These are phyloP conservation scores for Echinosophora koreensis DNA, from an alignment of 306 rosid species.

Conservation along the genomic window DNA sequence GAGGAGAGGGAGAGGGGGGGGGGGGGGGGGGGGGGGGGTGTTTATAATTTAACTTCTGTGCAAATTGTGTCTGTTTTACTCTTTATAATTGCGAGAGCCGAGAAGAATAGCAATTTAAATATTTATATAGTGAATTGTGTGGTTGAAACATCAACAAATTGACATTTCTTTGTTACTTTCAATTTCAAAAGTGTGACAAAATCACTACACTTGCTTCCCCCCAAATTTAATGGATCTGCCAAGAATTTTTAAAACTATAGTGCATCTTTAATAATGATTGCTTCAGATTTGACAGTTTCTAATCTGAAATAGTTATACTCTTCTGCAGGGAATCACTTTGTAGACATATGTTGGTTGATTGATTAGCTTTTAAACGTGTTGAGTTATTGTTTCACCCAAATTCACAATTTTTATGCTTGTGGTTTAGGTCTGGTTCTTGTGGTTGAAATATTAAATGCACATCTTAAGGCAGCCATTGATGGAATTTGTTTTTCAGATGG, in stretches of 20 bases:
- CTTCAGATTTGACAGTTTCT: slow-evolving; percentile 8
- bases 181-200: not conserved
- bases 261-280: not conserved
- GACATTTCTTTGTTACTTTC: slow-evolving; percentile 13
- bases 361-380: slow-evolving; percentile 12
- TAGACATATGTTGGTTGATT: slow-evolving; percentile 1
- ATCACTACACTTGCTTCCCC: slow-evolving; percentile 12
- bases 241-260: not conserved
- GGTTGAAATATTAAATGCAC: slow-evolving; percentile 22
- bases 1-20: not conserved
- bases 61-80: slow-evolving; percentile 1
- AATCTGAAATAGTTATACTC: slow-evolving; percentile 12
- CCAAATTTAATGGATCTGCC: slow-evolving; percentile 22
- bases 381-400: not conserved
- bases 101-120: slow-evolving; percentile 4
- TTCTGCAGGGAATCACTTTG: slow-evolving; percentile 14
- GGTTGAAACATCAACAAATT: slow-evolving; percentile 2
- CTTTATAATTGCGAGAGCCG: not conserved
- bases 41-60: slow-evolving; percentile 28
- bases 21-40: not conserved
- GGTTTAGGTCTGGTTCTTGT: slow-evolving; percentile 7
- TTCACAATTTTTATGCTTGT: slow-evolving; percentile 29
- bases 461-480: slow-evolving; percentile 31
- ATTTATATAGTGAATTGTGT: not conserved
- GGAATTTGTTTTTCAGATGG: slow-evolving; percentile 58